Evolutionary conservation across 2,329 filamentous ascomycete species (phyloP), one percentile per base, ranked within the genome.

Genomic region (Clarireedia paspali): DNA sequence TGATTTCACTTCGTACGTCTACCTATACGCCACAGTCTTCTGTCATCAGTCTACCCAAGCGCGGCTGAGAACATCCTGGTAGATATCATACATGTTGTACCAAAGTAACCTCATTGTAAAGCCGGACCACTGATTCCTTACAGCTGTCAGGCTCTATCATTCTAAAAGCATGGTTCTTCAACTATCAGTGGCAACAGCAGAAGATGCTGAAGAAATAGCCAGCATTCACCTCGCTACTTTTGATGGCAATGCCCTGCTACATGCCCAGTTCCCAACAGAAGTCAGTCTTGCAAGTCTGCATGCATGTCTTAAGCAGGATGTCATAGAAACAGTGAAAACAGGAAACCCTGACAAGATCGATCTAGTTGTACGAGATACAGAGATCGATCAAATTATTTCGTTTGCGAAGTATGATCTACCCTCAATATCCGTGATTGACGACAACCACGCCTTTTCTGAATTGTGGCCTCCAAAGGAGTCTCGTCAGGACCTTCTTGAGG

Each of bases 371-470:
- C 61, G 58, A 53, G 65, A 67, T 50, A 55, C 56, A 9, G 55
- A 61, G 15, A 55, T 53, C 12, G 46, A 58, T 5, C 50, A 59
- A 47, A 60, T 67, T 27, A 60, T 67, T 20, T 59, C 59, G 23
- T 66, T 68, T 53, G 65, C 64, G 23, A 67, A 66, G 55, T 68
- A 64, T 64, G 61, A 66, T 57, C 56, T 66, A 26, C 64, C 64
- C 44, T 38, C 30, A 47, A 42, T 55, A 30, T n/a, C 20, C 30
- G 50, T 26, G 24, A 42, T 45, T 39, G 44, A 14, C 12, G 24
- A n/a, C 24, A 23, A 58, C 42, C 10, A 24, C 15, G 30, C 56
- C 7, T 49, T 59, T 46, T 49, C 46, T 24, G 20, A 34, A 15
- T n/a, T 39, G n/a, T 53, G 44, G 42, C 27, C 50, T 34, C 62